Conservation (phyloP, 306 rosid genomes). For the Malus orientalis region DNA sequence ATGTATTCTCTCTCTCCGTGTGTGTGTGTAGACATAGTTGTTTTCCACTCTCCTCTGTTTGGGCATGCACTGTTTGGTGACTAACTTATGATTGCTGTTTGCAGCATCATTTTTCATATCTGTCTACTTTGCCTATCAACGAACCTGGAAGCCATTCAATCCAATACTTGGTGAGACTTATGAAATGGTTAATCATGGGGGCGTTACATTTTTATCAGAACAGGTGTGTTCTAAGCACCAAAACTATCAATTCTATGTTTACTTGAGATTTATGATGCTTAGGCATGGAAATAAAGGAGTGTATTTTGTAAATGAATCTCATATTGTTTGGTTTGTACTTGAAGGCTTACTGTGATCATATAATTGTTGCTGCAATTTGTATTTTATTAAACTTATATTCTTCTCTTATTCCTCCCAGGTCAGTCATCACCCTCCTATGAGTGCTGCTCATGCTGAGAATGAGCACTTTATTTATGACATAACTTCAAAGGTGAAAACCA, state of each 20-base stretch:
- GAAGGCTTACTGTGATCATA: background rate
- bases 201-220: conserved; percentile 70
- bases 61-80: background rate
- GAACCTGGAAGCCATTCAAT: conserved; percentile 97
- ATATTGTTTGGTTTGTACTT: background rate
- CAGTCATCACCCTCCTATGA: conserved; percentile 95
- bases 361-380: background rate
- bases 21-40: background rate
- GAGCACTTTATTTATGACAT: conserved; percentile 80
- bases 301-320: background rate
- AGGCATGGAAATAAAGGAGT: background rate
- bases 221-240: conserved; percentile 45
- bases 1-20: conserved; percentile 8
- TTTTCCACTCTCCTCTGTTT: background rate
- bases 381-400: background rate
- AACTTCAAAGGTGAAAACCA: conserved; percentile 92
- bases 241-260: background rate
- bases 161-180: conserved; percentile 96
- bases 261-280: background rate
- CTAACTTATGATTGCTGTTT: conserved; percentile 5
- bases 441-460: conserved; percentile 95
- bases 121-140: conserved; percentile 78
- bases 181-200: conserved; percentile 76
- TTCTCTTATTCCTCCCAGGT: conserved; percentile 40
- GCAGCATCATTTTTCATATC: conserved; percentile 95